phyloP scores from a whole-genome alignment of 2,329 filamentous ascomycete species.

The Monosporascus sp. region DNA sequence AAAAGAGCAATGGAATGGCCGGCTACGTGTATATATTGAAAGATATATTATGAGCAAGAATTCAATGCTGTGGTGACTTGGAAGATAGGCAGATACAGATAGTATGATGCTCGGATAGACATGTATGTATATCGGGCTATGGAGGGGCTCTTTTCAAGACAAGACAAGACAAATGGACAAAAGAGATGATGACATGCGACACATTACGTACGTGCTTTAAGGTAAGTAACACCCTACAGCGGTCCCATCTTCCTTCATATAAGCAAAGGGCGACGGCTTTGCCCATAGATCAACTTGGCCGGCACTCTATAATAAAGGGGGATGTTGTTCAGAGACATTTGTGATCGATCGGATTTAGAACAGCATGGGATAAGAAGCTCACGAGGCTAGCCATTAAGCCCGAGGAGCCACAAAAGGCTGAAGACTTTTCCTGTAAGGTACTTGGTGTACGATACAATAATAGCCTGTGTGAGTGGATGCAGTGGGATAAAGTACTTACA shows the following conservation, averaged over 20 bases:
- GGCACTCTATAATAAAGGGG: conserved; percentile 2
- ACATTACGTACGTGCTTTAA: too few relatives aligned
- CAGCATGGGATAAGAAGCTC: background rate
- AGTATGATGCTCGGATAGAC: too few relatives aligned
- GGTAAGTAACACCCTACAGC: conserved; percentile 19
- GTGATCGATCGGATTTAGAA: too few relatives aligned
- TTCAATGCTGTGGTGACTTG: too few relatives aligned
- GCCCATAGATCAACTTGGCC: conserved; percentile 19
- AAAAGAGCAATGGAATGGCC: background rate
- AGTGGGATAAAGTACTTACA: too few relatives aligned
- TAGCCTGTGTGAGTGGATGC: background rate
- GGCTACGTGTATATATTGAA: too few relatives aligned
- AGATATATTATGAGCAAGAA: too few relatives aligned
- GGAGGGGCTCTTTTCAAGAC: background rate
- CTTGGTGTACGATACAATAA: background rate
- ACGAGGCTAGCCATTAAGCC: conserved; percentile 12
- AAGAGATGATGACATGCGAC: background rate
- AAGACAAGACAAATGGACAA: background rate
- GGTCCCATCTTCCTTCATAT: conserved; percentile 24
- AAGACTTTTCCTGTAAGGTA: conserved; percentile 4
- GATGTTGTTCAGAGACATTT: background rate
- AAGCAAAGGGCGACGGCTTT: conserved; percentile 16
- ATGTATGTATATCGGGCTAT: background rate
- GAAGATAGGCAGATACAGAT: too few relatives aligned
- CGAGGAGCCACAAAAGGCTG: conserved; percentile 5